Base-by-base conservation (phyloP, 2,329 filamentous ascomycete species). In the Bertia moriformis region DNA sequence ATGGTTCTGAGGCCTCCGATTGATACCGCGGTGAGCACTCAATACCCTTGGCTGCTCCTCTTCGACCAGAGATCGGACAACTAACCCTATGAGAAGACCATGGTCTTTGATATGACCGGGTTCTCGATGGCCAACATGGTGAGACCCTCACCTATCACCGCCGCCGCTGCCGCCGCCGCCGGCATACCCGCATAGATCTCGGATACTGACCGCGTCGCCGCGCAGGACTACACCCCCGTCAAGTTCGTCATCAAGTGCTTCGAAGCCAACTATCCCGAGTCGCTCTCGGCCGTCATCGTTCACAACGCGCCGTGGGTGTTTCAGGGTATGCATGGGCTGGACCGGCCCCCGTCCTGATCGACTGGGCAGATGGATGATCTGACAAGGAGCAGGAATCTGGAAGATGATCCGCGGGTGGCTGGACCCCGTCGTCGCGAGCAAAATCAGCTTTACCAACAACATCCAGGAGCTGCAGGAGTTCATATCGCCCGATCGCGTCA, bases 231-330 rank as follows among this genome's bases (percentile, higher is more conserved):
- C 57, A 75, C 83, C 0, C 89, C 91, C 1, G 85, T 98, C 41
- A 98, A 94, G 53, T 98, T 96, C 62, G 95, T 98, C 82, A 95
- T 98, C 59, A 93, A 94, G 60, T 94, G 88, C 58, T 98, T 98
- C 54, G 91, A 98, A 63, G 91, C 91, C 43, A 96, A 98, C 57
- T 98, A 96, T 50, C 91, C 91, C 1, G 91, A 98, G 58, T 89
- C 78, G 37, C 69, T 98, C 1, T 91, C 89, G 19, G 72, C 82
- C 2, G 85, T 96, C 2, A 71, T 96, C 36, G 85, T 98, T 27
- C 91, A 98, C 66, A 94, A 94, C 58, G 79, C 91, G 1, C 91
- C 91, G 3, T 98, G 91, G 91, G 66, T 98, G 36, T 98, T 98
- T 63, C 88, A 93, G 66, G 81, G 84, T 80, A 59, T 40, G 66